phyloP scores from a whole-genome alignment of 805 yeast genomes.

The Scheffersomyces lignosus region DNA sequence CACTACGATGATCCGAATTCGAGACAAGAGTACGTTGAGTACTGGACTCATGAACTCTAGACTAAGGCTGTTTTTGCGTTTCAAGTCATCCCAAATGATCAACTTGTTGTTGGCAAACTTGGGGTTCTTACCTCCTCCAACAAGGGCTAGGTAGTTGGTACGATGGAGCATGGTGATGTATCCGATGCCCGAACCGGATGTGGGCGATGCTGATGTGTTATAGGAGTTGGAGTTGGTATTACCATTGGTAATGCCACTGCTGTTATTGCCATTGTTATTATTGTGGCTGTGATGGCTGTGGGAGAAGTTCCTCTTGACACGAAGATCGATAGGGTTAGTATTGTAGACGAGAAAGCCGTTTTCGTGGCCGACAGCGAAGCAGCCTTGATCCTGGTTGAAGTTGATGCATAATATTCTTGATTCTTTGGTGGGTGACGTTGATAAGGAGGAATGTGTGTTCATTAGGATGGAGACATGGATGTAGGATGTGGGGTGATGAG shows the following conservation, averaged over 20 bases:
- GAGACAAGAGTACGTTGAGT: slow-evolving; percentile 68
- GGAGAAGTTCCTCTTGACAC: slow-evolving; percentile 60
- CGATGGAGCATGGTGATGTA: slow-evolving; percentile 79
- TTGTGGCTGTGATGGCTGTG: not conserved
- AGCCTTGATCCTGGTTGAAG: slow-evolving; percentile 88
- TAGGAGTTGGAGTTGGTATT: not conserved
- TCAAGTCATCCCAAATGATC: slow-evolving; percentile 89
- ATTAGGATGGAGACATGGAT: too few species aligned
- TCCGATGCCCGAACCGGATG: slow-evolving; percentile 63
- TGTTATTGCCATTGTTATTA: slow-evolving; percentile 14
- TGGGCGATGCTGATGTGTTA: not conserved
- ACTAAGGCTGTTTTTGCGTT: slow-evolving; percentile 67
- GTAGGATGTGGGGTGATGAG: not conserved
- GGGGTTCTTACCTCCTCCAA: slow-evolving; percentile 87
- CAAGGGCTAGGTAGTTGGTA: slow-evolving; percentile 85
- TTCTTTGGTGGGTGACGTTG: slow-evolving; percentile 13
- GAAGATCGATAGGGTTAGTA: slow-evolving; percentile 79
- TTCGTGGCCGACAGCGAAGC: slow-evolving; percentile 83
- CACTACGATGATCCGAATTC: slow-evolving; percentile 74
- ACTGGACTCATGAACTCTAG: slow-evolving; percentile 79
- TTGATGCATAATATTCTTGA: slow-evolving; percentile 54
- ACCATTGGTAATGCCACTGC: not conserved
- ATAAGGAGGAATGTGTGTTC: slow-evolving; percentile 17
- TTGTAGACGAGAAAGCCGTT: slow-evolving; percentile 82
- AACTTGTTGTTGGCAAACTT: slow-evolving; percentile 76